Conservation (phyloP, 768 basidiomycete genomes). For the Boletus subparvulus region DNA sequence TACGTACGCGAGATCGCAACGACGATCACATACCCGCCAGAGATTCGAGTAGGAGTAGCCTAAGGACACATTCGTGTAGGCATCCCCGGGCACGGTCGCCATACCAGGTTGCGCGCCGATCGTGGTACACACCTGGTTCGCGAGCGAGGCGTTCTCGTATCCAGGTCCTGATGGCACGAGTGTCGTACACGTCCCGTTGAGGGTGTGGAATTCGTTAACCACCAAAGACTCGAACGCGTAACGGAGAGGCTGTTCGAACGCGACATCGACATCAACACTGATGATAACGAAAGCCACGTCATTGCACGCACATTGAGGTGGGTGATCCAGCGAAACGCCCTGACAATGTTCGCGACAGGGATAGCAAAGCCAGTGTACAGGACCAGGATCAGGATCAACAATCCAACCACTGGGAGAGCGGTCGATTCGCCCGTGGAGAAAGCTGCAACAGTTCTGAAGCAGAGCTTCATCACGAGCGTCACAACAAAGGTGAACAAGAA, state of each 20-base stretch:
- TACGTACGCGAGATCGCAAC: background rate
- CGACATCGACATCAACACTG: slow-evolving; percentile 34
- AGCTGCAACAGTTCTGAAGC: slow-evolving; percentile 67
- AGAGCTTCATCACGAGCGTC: slow-evolving; percentile 67
- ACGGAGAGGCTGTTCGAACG: slow-evolving; percentile 32
- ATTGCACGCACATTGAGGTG: slow-evolving; percentile 30
- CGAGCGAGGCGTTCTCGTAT: slow-evolving; percentile 32
- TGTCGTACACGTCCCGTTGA: slow-evolving; percentile 36
- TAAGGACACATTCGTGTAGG: slow-evolving; percentile 37
- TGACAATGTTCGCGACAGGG: slow-evolving; percentile 14
- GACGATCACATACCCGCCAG: slow-evolving; percentile 38
- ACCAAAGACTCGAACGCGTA: slow-evolving; percentile 31
- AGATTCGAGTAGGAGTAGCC: slow-evolving; percentile 28
- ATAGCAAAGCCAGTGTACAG: slow-evolving; percentile 47
- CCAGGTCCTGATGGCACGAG: slow-evolving; percentile 35
- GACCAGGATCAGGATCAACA: slow-evolving; percentile 38
- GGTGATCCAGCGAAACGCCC: slow-evolving; percentile 18
- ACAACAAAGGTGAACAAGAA: slow-evolving; percentile 53
- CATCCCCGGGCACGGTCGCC: slow-evolving; percentile 41
- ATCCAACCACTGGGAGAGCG: slow-evolving; percentile 38
- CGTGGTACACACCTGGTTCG: slow-evolving; percentile 45
- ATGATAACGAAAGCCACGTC: slow-evolving; percentile 23
- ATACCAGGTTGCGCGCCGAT: slow-evolving; percentile 42
- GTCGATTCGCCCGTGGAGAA: slow-evolving; percentile 51
- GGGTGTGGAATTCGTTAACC: slow-evolving; percentile 50